phyloP scores from a whole-genome alignment of 2,329 filamentous ascomycete genomes.

The Dactylellina drechsleri region DNA sequence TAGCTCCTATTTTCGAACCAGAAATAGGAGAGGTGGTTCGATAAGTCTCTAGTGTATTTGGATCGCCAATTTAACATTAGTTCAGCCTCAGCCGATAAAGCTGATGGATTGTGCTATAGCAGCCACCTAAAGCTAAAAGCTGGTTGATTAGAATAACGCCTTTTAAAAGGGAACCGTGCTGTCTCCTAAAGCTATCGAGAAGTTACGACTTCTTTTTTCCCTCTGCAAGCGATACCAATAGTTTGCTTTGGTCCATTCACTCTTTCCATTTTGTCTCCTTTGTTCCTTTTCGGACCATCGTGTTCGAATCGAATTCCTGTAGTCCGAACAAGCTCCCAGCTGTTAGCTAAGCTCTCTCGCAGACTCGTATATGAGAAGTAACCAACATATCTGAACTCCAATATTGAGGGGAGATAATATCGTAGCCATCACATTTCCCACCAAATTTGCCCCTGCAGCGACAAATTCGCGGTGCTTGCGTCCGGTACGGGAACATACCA shows the following conservation, averaged over 20 bases:
- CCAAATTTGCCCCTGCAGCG: constrained; percentile 54
- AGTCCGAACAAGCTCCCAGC: too few species aligned
- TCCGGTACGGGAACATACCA: constrained; percentile 14
- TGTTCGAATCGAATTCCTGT: not conserved
- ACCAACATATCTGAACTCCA: not conserved
- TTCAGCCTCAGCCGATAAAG: constrained; percentile 37
- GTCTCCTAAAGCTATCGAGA: constrained; percentile 11
- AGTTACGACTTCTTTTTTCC: not conserved
- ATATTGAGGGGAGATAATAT: not conserved
- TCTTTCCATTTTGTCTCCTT: constrained; percentile 1
- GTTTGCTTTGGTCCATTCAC: constrained; percentile 6
- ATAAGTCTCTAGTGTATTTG: constrained; percentile 7
- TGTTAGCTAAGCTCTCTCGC: not conserved
- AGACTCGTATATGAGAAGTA: not conserved
- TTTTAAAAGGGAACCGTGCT: constrained; percentile 16
- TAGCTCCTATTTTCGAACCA: constrained; percentile 34
- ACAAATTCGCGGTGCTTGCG: constrained; percentile 1
- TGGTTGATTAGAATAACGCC: not conserved
- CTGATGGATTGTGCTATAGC: not conserved
- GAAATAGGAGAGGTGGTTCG: constrained; percentile 27
- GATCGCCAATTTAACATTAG: not conserved
- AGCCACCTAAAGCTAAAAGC: not conserved
- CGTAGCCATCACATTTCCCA: not conserved
- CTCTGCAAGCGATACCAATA: constrained; percentile 3
- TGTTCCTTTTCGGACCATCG: not conserved